Evolutionary conservation across 352 stramenopile species (phyloP), one percentile per base, ranked within the genome.

Genomic region (Phytopythium montanum): DNA sequence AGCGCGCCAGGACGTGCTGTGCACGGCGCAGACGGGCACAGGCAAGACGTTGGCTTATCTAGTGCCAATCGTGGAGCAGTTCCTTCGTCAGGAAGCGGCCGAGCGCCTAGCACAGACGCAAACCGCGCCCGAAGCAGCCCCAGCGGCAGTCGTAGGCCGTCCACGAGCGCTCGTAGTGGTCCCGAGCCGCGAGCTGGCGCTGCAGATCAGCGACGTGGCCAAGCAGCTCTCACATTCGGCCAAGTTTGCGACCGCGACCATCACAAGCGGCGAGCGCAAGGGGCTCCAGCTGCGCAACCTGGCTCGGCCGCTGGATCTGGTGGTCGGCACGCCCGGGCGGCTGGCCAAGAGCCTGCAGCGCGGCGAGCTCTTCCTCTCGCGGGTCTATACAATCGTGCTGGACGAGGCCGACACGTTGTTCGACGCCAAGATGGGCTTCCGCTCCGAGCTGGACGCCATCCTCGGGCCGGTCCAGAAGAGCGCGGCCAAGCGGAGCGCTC

Each of bases 361-460:
- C 25, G 70, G 73, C 21, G 81, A 92, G 50, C 79, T 95, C 54
- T 91, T 82, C 26, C 65, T 95, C n/a, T 93, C 83, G n/a, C 75
- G 70, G 4, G 71, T 93, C 41, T 60, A 75, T 36, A 90, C 79
- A 5, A 53, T 93, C 48, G 76, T 93, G 38, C 54, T 91, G 8
- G 85, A 95, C 57, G 85, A 95, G 58, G 85, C 85, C 9, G 85
- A 95, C 46, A 93, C 80, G 54, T 54, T 95, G 2, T 76, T 95
- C 21, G 84, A 93, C 56, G 79, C 77, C 44, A 93, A 92, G 54
- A 91, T 92, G 80, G 85, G 85, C 9, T 95, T 95, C 59, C 72
- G 76, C 3, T 78, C 67, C 25, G 80, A 92, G 58, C 62, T 95
- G 18, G 84, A 95, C 56, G 79, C 73, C 9, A 79, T 95, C 21